Conservation (phyloP, 495 filamentous ascomycete species). For the Xylaria cubensis region DNA sequence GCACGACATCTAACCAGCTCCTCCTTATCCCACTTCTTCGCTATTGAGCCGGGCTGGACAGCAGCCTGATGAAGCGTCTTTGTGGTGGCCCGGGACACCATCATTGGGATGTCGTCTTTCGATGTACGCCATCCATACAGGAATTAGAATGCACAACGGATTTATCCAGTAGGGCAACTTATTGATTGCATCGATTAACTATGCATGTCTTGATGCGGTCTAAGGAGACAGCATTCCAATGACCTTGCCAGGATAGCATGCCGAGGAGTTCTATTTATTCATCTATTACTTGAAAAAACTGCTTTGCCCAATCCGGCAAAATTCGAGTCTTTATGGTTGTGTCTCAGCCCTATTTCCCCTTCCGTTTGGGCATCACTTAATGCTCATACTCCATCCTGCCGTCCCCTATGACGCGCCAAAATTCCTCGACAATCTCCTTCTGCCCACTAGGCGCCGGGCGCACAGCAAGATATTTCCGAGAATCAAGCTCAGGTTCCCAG, state of each 20-base stretch:
- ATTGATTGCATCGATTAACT: slow-evolving; percentile 10
- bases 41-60: slow-evolving; percentile 33
- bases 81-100: slow-evolving; percentile 20
- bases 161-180: neutral
- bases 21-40: slow-evolving; percentile 42
- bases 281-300: slow-evolving; percentile 13
- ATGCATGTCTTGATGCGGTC: neutral
- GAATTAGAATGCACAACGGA: neutral
- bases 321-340: neutral
- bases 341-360: slow-evolving; percentile 10
- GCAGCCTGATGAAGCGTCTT: slow-evolving; percentile 22
- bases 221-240: slow-evolving; percentile 12
- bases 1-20: slow-evolving; percentile 43
- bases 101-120: slow-evolving; percentile 4
- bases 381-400: slow-evolving; percentile 62
- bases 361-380: slow-evolving; percentile 23
- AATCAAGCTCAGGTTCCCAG: slow-evolving; percentile 79
- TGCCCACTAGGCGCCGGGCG: slow-evolving; percentile 70
- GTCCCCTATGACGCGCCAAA: slow-evolving; percentile 67
- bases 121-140: neutral
- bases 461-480: slow-evolving; percentile 79
- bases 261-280: slow-evolving; percentile 11
- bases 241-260: neutral
- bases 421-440: slow-evolving; percentile 78
- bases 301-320: slow-evolving; percentile 21